Evolutionary conservation across 2,329 filamentous ascomycete species (phyloP), one percentile per base, ranked within the genome.

Genomic region (Tolypocladium inflatum): DNA sequence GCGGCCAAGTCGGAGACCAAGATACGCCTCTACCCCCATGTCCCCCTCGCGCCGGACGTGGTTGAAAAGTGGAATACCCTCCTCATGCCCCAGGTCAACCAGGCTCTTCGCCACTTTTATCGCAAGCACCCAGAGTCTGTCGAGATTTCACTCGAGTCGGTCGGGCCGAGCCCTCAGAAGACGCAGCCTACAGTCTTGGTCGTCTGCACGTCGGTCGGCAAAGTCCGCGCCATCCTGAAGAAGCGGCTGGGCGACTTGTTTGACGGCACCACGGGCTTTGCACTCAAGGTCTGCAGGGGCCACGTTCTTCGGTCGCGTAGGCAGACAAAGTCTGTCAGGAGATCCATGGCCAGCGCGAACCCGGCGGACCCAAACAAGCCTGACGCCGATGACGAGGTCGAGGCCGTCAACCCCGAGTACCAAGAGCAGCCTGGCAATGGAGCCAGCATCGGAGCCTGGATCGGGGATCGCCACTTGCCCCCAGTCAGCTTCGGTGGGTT

Each of bases 401-500:
- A 71, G 11, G 78, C 82, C 0, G 80, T 79, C 39, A 96, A 95
- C 66, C 85, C 85, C 1, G 85, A 85, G 59, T 93, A 90, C 68
- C 92, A 97, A 70, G 79, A 86, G 64, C 81, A 82, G 26, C 93
- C 93, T 1, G 74, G 84, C 0, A 96, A 92, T 64, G 93, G 93
- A 1, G 93, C 93, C 9, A 96, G 91, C 50, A 97, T 97, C 59
- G 93, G 93, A 8, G 92, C 92, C 0, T 97, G 90, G 78, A 86
- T 90, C 55, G 88, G 89, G 58, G 85, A 91, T 63, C 86, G 89
- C 51, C 93, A 97, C 68, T 78, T 97, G 3, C 91, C 92, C 7
- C 91, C 93, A 2, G 93, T 96, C 3, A 95, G 91, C 38, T 91
- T 96, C 64, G 93, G 93, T 15, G 93, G 93, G 10, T 80, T 96